Conservation (phyloP, 306 rosid species). For the Ormosia emarginata region DNA sequence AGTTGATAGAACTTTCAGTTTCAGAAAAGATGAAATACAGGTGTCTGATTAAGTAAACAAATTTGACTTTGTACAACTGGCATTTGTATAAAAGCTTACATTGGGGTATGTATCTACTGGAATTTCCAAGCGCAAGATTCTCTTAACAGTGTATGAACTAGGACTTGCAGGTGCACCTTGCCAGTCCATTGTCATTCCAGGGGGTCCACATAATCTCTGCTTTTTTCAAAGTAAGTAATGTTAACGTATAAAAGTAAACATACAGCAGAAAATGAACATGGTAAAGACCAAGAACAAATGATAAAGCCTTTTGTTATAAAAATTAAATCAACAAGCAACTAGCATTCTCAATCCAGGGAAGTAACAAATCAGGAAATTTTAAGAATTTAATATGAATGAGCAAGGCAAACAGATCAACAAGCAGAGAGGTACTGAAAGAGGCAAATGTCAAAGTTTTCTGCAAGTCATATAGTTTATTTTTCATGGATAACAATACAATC, state of each 20-base stretch:
- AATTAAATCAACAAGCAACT: background rate
- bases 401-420: background rate
- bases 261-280: background rate
- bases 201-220: constrained; percentile 78
- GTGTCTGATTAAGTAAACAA: constrained; percentile 16
- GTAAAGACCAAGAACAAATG: background rate
- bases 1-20: background rate
- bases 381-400: background rate
- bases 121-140: constrained; percentile 92
- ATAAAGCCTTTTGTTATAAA: background rate
- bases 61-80: constrained; percentile 13
- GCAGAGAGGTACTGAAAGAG: background rate
- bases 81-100: constrained; percentile 41
- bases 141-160: constrained; percentile 85
- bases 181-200: constrained; percentile 98
- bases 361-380: background rate
- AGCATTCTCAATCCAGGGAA: constrained; percentile 6
- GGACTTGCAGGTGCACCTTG: constrained; percentile 98
- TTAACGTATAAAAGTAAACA: background rate
- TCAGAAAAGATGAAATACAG: background rate
- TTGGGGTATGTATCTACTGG: constrained; percentile 92
- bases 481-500: background rate
- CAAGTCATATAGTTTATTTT: background rate
- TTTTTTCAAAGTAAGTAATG: constrained; percentile 18
- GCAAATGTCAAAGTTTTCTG: background rate